Evolutionary conservation across 1,284 basidiomycete species (phyloP), one percentile per base, ranked within the genome.

Genomic region (Microbotryum lychnidis-dioicae): DNA sequence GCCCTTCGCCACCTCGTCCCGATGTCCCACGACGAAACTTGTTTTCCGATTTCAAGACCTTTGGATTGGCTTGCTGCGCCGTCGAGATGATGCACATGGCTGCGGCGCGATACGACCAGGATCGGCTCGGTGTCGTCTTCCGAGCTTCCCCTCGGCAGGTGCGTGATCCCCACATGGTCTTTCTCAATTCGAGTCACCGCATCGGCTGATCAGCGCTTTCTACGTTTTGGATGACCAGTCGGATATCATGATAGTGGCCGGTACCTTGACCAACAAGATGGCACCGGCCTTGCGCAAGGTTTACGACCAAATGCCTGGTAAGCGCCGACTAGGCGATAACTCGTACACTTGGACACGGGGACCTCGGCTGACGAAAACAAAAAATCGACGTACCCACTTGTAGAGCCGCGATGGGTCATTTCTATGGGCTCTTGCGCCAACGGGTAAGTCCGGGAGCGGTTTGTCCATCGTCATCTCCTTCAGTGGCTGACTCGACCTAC

Each of bases 381-480:
- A 1, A 18, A 42, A 1, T 42, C 16, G 14, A 42, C 37, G 10
- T 18, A 18, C 2, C 12, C 16, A 31, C 6, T 18, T 18, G 75
- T 73, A 56, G 65, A 73, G 67, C 75, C 70, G 29, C 71, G 89
- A 72, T 98, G 94, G 94, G 96, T 99, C 61, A 90, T 98, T 74
- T 96, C 91, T 31, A 98, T 99, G 96, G 96, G 96, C 55, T 96
- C 91, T 16, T 99, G 96, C 75, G 96, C 96, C 25, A 98, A 98
- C 76, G 94, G 94, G 46, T 93, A 93, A 64, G 94, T 27, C 33
- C 29, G 7, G 49, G 5, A 27, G 25, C 27, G 51, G 27, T 16
- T 8, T 18, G 48, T 54, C 21, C 21, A 60, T 57, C 59, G 69
- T 76, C 16, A 10, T 9, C 14, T 21, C 21, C 12, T 12, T 23